Percentiles rank a stretch among this genome's conserved stretches.
phyloP scores from a whole-genome alignment of 495 filamentous ascomycete genomes.

The Cetradonia linearis region DNA sequence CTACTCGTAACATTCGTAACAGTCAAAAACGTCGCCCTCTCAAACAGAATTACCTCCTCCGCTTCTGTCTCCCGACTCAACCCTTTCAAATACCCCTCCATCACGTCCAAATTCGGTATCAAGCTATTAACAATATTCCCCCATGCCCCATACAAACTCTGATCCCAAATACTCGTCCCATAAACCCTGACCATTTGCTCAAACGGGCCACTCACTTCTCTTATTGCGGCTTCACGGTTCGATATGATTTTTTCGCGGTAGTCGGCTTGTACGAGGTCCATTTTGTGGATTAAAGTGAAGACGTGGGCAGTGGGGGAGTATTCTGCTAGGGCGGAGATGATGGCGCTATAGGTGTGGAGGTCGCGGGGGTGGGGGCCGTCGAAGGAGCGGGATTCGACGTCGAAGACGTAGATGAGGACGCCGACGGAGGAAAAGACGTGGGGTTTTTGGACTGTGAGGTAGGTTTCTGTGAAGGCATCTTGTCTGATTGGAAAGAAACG shows the following conservation, averaged over 20 bases:
- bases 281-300: conserved; percentile 94
- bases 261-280: conserved; percentile 84
- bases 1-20: conserved; percentile 74
- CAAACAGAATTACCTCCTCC: conserved; percentile 89
- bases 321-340: conserved; percentile 75
- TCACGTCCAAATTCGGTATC: conserved; percentile 83
- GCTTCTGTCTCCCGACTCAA: conserved; percentile 78
- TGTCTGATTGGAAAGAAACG: conserved; percentile 46
- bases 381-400: conserved; percentile 90
- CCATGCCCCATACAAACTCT: conserved; percentile 97
- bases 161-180: conserved; percentile 96
- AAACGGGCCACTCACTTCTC: conserved; percentile 64
- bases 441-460: conserved; percentile 81
- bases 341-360: conserved; percentile 74
- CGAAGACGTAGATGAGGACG: conserved; percentile 97
- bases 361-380: conserved; percentile 42
- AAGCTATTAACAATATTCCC: conserved; percentile 92
- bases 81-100: conserved; percentile 69
- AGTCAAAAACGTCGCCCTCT: conserved; percentile 89
- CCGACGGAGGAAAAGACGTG: conserved; percentile 96
- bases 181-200: conserved; percentile 52
- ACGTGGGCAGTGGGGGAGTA: conserved; percentile 75
- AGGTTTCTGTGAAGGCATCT: conserved; percentile 97
- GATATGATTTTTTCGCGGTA: conserved; percentile 71
- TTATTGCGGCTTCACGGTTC: conserved; percentile 62